Evolutionary conservation across 2,329 filamentous ascomycete genomes (phyloP).

Genomic region (Boeremia exigua): DNA sequence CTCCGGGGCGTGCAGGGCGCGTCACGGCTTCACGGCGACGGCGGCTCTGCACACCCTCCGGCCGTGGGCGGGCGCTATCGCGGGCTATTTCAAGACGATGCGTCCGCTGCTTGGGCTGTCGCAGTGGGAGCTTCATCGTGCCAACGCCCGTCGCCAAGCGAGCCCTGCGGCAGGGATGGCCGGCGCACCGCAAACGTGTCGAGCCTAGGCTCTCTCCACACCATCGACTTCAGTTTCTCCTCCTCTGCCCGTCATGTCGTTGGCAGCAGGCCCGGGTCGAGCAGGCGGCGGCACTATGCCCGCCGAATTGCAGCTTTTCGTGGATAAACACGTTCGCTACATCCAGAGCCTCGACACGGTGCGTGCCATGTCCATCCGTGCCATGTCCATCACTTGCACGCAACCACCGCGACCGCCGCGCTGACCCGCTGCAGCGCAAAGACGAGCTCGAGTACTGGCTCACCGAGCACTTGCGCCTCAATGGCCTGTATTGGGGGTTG

Average conservation of each 20-base stretch:
- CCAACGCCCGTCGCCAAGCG: neutral
- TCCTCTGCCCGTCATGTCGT: conserved; percentile 56
- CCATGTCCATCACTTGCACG: conserved; percentile 25
- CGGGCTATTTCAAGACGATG: conserved; percentile 10
- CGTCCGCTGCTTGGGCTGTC: conserved; percentile 18
- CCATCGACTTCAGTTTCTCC: conserved; percentile 4
- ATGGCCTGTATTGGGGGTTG: conserved; percentile 95
- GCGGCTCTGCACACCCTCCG: neutral
- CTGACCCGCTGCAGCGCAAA: conserved; percentile 68
- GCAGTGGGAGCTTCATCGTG: conserved; percentile 20
- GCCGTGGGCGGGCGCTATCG: conserved; percentile 12
- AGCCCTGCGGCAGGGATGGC: conserved; percentile 5
- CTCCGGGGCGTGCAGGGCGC: neutral
- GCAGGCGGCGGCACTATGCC: conserved; percentile 51
- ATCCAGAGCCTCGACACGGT: conserved; percentile 90
- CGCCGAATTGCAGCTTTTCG: conserved; percentile 58
- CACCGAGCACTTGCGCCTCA: conserved; percentile 93
- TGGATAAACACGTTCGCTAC: conserved; percentile 82
- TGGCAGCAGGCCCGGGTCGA: conserved; percentile 66
- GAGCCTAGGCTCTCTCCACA: conserved; percentile 13
- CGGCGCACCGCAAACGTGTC: conserved; percentile 9
- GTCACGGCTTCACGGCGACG: neutral
- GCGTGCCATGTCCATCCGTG: conserved; percentile 53
- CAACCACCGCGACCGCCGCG: conserved; percentile 30
- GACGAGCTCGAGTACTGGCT: conserved; percentile 98